Evolutionary conservation across 1,284 basidiomycete genomes (phyloP), one percentile per base, ranked within the genome.

Genomic region (Sporisorium iseilematis-ciliati): DNA sequence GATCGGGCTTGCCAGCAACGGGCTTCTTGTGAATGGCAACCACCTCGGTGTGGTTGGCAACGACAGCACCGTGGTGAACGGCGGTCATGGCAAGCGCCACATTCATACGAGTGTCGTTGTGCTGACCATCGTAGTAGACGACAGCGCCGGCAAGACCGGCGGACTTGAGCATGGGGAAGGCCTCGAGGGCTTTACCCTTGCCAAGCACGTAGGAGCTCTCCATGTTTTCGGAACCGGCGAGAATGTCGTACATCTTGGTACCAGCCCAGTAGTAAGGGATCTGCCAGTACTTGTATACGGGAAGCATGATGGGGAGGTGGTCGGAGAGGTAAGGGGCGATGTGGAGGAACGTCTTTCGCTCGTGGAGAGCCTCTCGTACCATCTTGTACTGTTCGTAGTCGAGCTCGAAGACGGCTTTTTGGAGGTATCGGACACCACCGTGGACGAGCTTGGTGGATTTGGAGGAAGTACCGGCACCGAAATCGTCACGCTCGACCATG

Each of bases 31-130:
- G 90, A 18, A 98, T 88, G 18, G 88, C 86, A 12, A 90, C 91
- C 50, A 98, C 94, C 82, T 95, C 92, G 82, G 91, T 91, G 87
- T 98, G 93, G 88, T 99, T 99, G 52, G 92, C 91, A 12, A 92
- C 91, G 7, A 91, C 90, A 1, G 95, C 95, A 43, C 96, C 96
- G 70, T 94, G 91, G 82, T 94, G 93, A 46, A 97, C 93, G 8
- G 96, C 96, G 6, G 93, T 97, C 90, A 97, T 56, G 95, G 89
- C 1, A 29, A 85, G 77, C 14, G 95, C 94, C 59, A 97, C 91
- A 87, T 98, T 98, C 96, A 99, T 99, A 40, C 96, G 90, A 6
- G 96, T 92, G 84, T 99, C 96, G 82, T 97, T 99, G 87, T 99
- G 96, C 88, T 97, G 96, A 56, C 94, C 95, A 82, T 99, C 96